Evolutionary conservation across 305 asterid species (phyloP), one percentile per base, ranked within the genome.

Genomic region (Fraxinus sp.): DNA sequence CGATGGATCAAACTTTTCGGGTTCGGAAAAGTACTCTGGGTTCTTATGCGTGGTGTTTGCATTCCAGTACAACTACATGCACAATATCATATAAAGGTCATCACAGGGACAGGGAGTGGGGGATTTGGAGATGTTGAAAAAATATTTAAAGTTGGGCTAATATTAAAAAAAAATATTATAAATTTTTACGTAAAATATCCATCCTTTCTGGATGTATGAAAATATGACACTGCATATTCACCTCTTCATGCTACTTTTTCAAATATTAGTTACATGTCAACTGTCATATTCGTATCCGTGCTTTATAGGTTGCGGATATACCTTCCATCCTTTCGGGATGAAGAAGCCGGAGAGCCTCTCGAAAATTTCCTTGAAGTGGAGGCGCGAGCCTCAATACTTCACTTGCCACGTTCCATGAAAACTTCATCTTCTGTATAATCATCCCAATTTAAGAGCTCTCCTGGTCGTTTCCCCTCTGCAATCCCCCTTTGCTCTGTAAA

Each of bases 241-340:
- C n/a, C n/a, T 46, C 55, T 46, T 13, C 55, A 3, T 13, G n/a
- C n/a, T 46, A 13, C n/a, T 46, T 43, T 46, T 46, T 3, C 14
- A 14, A 39, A 39, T 39, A 11, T 43, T 43, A 43, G 55, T 43
- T 43, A 49, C 20, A 49, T 14, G 59, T 49, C 7, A 14, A 14
- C n/a, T 49, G 59, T 49, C 16, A 49, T 11, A 16, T 41, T 41
- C 52, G 14, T 41, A 41, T 7, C 3, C 7, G 22, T 55, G 22
- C 22, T 14, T 55, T n/a, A 5, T 59, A 5, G 70, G 7, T 16
- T 57, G 71, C 1, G 71, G 30, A 6, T 2, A 13, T 77, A 77
- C 85, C 79, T 83, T 83, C 85, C 85, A 78, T 36, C 85, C 75
- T 77, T 78, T 70, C 16, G 79, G 76, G 35, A 83, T 6, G 33